Conservation (phyloP, 495 filamentous ascomycete species). For the Chlorociboria aeruginascens region DNA sequence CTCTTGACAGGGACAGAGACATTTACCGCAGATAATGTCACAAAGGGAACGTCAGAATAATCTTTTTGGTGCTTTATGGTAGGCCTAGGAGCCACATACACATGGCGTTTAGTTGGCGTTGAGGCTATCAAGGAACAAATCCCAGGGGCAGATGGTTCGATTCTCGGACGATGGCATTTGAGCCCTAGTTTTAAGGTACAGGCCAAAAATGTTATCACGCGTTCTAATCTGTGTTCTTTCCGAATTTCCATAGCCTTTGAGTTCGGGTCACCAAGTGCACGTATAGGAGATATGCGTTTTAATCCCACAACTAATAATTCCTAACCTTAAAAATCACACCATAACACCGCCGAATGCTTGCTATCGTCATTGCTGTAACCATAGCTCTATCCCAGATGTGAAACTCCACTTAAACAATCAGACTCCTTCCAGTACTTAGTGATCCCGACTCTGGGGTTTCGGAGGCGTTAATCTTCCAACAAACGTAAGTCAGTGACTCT, state of each 20-base stretch:
- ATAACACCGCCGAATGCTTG: background rate
- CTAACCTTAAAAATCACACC: background rate
- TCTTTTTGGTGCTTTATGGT: background rate
- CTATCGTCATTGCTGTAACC: background rate
- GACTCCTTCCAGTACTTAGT: background rate
- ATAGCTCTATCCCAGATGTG: background rate
- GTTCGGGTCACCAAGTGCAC: no score
- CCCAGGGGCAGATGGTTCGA: no score
- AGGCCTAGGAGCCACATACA: background rate
- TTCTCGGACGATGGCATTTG: no score
- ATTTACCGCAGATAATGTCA: constrained; percentile 9
- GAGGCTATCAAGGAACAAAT: no score
- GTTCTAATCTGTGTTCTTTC: no score
- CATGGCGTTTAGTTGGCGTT: background rate
- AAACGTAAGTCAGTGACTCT: background rate
- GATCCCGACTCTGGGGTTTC: background rate
- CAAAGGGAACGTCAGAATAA: background rate
- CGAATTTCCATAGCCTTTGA: no score
- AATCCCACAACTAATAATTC: background rate
- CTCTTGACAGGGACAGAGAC: constrained; percentile 11
- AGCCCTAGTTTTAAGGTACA: no score
- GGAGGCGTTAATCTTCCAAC: background rate
- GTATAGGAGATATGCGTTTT: no score
- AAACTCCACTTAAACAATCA: no score
- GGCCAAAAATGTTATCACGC: no score